Evolutionary conservation across 148 eudicot genomes (phyloP).

Genomic region (Rhododendron mucronatum): DNA sequence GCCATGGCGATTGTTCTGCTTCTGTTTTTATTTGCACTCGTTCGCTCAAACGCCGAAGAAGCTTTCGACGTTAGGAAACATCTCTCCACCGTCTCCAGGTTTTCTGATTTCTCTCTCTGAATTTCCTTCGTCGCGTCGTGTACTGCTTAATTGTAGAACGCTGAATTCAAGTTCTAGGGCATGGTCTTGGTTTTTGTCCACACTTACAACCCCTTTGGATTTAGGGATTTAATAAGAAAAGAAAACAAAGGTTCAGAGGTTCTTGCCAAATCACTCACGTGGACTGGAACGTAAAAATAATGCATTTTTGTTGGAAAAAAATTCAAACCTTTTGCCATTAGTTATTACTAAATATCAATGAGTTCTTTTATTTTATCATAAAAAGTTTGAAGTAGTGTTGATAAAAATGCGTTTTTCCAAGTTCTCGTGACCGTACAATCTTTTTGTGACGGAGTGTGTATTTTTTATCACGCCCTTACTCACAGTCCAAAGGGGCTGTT

Average conservation of each 20-base stretch:
- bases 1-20: conserved; percentile 15
- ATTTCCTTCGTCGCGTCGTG: neutral
- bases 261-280: neutral
- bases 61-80: conserved; percentile 81
- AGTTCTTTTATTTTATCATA: neutral
- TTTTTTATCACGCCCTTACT: neutral
- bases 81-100: conserved; percentile 86
- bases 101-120: neutral
- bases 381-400: neutral
- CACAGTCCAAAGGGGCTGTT: neutral
- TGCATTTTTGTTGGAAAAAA: neutral
- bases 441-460: too few relatives aligned
- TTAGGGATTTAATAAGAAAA: neutral
- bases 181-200: neutral
- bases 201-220: neutral
- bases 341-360: too few relatives aligned
- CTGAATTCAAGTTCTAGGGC: conserved; percentile 1
- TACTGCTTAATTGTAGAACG: neutral
- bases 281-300: neutral
- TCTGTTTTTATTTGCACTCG: conserved; percentile 14
- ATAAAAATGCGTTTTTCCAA: neutral
- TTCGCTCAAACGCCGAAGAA: conserved; percentile 35
- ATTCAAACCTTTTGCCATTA: neutral
- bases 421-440: neutral
- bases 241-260: neutral